Evolutionary conservation across 768 basidiomycete species (phyloP), one percentile per base, ranked within the genome.

Genomic region (Gloeopeniophorella convolvens): DNA sequence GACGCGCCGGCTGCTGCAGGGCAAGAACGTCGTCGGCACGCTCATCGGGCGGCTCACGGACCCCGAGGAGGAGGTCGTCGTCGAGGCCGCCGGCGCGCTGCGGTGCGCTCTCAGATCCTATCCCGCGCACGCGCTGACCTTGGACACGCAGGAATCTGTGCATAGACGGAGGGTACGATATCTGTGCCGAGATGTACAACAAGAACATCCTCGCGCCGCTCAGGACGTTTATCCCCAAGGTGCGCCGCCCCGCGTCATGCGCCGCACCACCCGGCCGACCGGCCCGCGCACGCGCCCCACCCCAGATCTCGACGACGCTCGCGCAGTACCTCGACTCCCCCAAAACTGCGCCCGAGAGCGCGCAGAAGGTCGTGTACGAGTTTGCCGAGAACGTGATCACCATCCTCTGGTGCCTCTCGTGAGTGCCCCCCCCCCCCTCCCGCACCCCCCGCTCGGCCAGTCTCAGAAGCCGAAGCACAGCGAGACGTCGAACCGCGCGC

Each of bases 141-240:
- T 11, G 24, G 24, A 9, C 49, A 41, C 45, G 28, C 60, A 96
- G 93, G 55, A 97, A 96, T 69, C 68, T 97, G 12, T 92, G 90
- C 61, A 84, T 97, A 61, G 94, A 97, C 62, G 94, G 93, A 13
- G 94, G 94, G 44, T 88, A 89, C 63, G 92, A 96, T 57, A 87
- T 96, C 40, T 94, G 93, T 60, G 90, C 87, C 1, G 91, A 96
- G 66, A 94, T 97, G 89, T 94, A 85, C 70, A 96, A 97, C 66
- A 96, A 96, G 71, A 89, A 89, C 58, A 83, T 96, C 37, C 71
- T 96, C 42, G 75, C 82, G 5, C 88, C 89, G 2, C 66, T 92
- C 50, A 80, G 74, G 58, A 74, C 77, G 0, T 88, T 90, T 59
- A 73, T 92, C 15, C 83, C 86, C 6, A 92, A 90, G 72, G 91